A percentile compares a stretch with the other conserved stretches of the same genome.
Evolutionary conservation across 257 asterid species (phyloP).

Genomic region (Nemophila menziesii): DNA sequence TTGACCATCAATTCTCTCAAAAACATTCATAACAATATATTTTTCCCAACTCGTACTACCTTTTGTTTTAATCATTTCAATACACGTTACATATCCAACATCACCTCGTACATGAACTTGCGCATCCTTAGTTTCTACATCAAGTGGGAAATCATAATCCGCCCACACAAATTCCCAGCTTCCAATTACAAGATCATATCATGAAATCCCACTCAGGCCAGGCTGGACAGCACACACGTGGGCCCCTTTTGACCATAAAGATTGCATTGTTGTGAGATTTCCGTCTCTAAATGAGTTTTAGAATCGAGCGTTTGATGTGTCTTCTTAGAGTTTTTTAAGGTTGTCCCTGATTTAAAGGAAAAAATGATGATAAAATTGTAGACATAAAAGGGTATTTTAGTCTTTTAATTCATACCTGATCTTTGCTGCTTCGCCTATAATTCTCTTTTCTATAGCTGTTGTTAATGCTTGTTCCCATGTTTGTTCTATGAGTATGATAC

Average conservation of each 20-base stretch:
- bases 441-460: constrained; percentile 65
- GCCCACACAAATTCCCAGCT: constrained; percentile 99
- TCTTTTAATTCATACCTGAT: no score
- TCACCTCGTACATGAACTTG: constrained; percentile 74
- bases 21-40: constrained; percentile 76
- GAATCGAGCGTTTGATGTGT: constrained; percentile 73
- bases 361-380: no score
- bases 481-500: constrained; percentile 62
- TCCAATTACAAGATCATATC: constrained; percentile 91
- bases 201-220: constrained; percentile 90
- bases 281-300: constrained; percentile 76
- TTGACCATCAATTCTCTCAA: constrained; percentile 71
- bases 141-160: constrained; percentile 82
- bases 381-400: no score
- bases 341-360: no score
- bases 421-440: constrained; percentile 76
- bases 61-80: constrained; percentile 83
- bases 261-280: constrained; percentile 70
- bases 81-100: constrained; percentile 70
- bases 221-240: constrained; percentile 91
- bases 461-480: constrained; percentile 60
- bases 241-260: constrained; percentile 74
- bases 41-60: constrained; percentile 94
- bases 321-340: constrained; percentile 74
- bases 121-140: constrained; percentile 74